Percentiles rank a stretch among this genome's conserved stretches.
These are phyloP conservation scores for Aspergillus quadricinctus DNA, from an alignment of 2,329 filamentous ascomycete genomes.

Conservation along the genomic window DNA sequence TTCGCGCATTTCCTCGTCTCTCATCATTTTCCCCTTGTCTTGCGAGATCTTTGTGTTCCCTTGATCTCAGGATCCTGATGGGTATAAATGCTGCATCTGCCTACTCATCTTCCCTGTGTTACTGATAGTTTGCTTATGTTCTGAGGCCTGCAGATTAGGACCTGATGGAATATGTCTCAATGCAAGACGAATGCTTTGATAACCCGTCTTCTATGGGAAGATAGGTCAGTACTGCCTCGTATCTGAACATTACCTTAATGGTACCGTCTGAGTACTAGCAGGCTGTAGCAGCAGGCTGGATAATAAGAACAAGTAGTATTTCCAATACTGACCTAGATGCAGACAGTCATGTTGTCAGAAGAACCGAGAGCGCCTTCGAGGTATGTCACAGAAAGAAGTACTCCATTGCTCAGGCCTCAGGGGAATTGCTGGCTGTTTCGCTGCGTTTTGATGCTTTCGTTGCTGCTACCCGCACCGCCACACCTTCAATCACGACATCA, in stretches of 20 bases:
- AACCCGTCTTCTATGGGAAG: constrained; percentile 30
- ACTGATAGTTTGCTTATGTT: background rate
- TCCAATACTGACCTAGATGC: constrained; percentile 17
- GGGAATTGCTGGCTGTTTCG: constrained; percentile 17
- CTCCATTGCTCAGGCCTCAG: background rate
- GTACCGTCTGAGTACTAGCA: background rate
- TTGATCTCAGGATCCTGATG: background rate
- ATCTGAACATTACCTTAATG: background rate
- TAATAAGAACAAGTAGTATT: constrained; percentile 7
- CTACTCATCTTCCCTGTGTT: background rate
- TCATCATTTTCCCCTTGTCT: background rate
- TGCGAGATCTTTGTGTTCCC: background rate
- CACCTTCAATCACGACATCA: constrained; percentile 5
- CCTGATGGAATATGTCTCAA: constrained; percentile 13
- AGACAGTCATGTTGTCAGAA: background rate
- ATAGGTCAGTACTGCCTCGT: constrained; percentile 21
- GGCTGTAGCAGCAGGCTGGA: background rate
- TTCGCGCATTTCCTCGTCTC: background rate
- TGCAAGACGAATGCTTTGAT: constrained; percentile 19
- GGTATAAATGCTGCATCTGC: background rate
- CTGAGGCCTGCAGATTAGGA: background rate
- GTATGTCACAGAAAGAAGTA: background rate
- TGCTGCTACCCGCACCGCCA: constrained; percentile 20
- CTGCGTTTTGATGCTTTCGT: constrained; percentile 12
- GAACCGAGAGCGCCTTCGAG: background rate